A percentile compares a stretch with the other conserved stretches of the same genome.
Conservation (phyloP, 345 rosid genomes). For the Hibiscus tridactylites region DNA sequence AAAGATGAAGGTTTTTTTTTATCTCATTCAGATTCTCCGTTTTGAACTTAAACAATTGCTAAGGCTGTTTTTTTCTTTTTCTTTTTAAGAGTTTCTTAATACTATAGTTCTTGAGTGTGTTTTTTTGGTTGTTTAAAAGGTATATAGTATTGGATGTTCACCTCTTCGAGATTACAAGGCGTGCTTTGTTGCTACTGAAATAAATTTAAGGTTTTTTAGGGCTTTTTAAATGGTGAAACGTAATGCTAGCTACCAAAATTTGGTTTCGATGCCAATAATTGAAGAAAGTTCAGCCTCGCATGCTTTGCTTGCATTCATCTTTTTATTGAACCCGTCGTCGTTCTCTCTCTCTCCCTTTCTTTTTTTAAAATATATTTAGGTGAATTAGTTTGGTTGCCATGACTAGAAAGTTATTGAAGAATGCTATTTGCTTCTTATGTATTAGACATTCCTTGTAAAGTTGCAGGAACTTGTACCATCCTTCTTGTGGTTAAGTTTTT, state of each 20-base stretch:
- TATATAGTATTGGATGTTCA: neutral
- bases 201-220: neutral
- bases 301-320: no score
- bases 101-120: neutral
- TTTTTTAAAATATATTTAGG: no score
- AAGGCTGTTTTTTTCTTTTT: neutral
- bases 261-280: neutral
- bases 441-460: neutral
- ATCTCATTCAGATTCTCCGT: neutral
- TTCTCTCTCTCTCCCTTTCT: no score
- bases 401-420: neutral
- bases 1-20: constrained; percentile 36
- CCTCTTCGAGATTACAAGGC: neutral
- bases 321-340: no score
- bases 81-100: neutral
- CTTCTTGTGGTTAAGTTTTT: neutral
- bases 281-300: neutral
- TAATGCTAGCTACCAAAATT: no score
- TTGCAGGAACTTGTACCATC: neutral
- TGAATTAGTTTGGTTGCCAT: neutral
- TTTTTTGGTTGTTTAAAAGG: neutral
- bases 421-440: neutral
- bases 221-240: neutral
- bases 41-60: neutral
- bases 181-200: neutral